These are phyloP conservation scores for Haberlea rhodopensis DNA, from an alignment of 257 asterid species.

Conservation along the genomic window DNA sequence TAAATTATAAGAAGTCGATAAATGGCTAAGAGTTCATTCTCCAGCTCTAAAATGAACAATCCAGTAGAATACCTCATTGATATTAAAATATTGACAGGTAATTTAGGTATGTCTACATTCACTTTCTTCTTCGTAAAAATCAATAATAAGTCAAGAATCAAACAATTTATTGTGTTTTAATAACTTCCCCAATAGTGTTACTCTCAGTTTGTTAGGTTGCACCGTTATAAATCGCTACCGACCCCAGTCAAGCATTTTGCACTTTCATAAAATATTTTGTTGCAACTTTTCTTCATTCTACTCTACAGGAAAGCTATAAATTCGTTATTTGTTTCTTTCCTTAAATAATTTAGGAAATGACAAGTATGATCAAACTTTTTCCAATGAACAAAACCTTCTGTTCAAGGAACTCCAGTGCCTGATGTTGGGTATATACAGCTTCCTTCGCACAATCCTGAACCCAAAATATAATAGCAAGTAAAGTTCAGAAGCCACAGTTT, in stretches of 20 bases:
- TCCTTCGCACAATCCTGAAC: conserved; percentile 79
- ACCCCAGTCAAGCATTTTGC: not conserved
- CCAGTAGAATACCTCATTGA: conserved; percentile 11
- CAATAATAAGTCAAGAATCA: conserved; percentile 6
- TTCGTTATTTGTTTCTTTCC: conserved; percentile 10
- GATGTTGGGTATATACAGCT: conserved; percentile 58
- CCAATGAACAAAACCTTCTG: conserved; percentile 47
- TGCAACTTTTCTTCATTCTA: conserved; percentile 1
- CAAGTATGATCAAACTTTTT: conserved; percentile 5
- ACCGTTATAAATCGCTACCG: not conserved
- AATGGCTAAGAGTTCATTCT: conserved; percentile 3
- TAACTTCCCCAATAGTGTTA: conserved; percentile 5
- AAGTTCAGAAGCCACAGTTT: conserved; percentile 18
- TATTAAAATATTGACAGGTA: not conserved
- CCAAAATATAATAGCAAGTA: conserved; percentile 22
- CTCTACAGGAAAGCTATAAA: not conserved
- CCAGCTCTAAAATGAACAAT: conserved; percentile 3
- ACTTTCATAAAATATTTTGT: conserved; percentile 14
- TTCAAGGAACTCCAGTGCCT: conserved; percentile 82
- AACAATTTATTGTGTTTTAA: conserved; percentile 12
- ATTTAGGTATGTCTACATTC: conserved; percentile 1
- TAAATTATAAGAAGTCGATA: not conserved
- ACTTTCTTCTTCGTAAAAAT: conserved; percentile 23
- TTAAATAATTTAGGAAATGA: conserved; percentile 6
- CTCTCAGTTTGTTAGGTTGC: conserved; percentile 5